Percentiles rank a stretch among this genome's conserved stretches.
phyloP scores from a whole-genome alignment of 176 grass and related monocot species.

The Hordeum marinum region DNA sequence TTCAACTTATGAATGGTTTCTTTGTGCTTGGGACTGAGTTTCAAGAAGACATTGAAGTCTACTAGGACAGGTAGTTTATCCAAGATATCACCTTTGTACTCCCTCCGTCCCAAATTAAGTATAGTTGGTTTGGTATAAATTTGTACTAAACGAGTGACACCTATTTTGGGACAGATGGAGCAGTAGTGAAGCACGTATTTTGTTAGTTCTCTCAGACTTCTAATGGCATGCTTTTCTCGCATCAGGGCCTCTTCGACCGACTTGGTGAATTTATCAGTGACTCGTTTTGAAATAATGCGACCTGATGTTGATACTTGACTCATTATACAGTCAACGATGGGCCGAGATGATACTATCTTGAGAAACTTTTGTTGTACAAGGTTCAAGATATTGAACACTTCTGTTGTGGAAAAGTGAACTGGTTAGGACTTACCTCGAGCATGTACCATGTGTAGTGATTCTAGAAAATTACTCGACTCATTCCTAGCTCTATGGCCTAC shows the following conservation, averaged over 20 bases:
- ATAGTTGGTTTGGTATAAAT: no score
- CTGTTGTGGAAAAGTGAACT: slow-evolving; percentile 68
- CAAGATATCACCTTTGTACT: slow-evolving; percentile 74
- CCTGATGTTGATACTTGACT: slow-evolving; percentile 66
- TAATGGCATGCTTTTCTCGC: slow-evolving; percentile 71
- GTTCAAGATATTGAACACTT: slow-evolving; percentile 88
- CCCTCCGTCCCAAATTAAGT: no score
- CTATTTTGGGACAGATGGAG: no score
- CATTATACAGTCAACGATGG: slow-evolving; percentile 51
- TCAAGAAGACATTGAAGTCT: slow-evolving; percentile 70
- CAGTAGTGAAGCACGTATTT: slow-evolving; percentile 85
- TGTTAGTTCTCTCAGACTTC: slow-evolving; percentile 70
- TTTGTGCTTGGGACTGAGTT: slow-evolving; percentile 56
- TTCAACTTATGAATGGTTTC: slow-evolving; percentile 37
- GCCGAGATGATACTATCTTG: slow-evolving; percentile 54
- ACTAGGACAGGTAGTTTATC: slow-evolving; percentile 78
- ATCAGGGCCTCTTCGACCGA: slow-evolving; percentile 62
- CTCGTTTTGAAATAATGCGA: slow-evolving; percentile 32
- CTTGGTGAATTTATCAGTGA: slow-evolving; percentile 52
- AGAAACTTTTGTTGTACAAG: slow-evolving; percentile 92
- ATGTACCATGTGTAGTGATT: slow-evolving; percentile 72
- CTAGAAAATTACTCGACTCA: slow-evolving; percentile 65
- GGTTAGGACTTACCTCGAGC: slow-evolving; percentile 75
- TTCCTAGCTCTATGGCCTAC: slow-evolving; percentile 91
- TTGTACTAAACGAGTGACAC: no score